Percentiles rank a stretch among this genome's conserved stretches.
Evolutionary conservation across 768 basidiomycete species (phyloP).

Genomic region (Serpula lacrymans): DNA sequence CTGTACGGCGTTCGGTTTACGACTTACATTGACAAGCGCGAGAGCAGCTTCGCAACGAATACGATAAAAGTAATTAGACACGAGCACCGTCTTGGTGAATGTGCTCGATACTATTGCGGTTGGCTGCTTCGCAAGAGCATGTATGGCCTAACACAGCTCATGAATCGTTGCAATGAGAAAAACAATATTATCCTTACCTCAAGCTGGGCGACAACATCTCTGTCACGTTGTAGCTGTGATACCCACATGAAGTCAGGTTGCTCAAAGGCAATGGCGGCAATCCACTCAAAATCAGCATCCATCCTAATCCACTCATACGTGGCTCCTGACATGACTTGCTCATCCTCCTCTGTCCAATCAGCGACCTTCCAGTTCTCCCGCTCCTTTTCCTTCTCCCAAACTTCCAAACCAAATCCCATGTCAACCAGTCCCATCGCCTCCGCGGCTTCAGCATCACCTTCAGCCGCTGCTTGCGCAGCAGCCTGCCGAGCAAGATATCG

Average conservation of each 20-base stretch:
- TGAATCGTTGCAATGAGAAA: constrained; percentile 3
- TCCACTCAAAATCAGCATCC: constrained; percentile 99
- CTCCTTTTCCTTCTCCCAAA: constrained; percentile 95
- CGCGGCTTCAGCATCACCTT: constrained; percentile 87
- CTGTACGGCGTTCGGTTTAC: constrained; percentile 5
- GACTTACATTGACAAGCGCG: constrained; percentile 74
- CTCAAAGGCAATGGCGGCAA: constrained; percentile 86
- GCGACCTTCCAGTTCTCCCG: constrained; percentile 94
- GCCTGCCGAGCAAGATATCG: constrained; percentile 93
- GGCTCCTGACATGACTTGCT: constrained; percentile 88
- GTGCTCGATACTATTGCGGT: constrained; percentile 87
- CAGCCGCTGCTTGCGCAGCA: constrained; percentile 88
- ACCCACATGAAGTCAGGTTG: constrained; percentile 99
- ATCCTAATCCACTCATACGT: constrained; percentile 99
- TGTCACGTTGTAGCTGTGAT: constrained; percentile 89
- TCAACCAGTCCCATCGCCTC: constrained; percentile 94
- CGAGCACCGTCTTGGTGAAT: constrained; percentile 89
- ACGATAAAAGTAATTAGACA: constrained; percentile 93
- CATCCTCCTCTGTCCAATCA: constrained; percentile 98
- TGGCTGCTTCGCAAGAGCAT: constrained; percentile 77
- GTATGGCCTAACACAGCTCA: constrained; percentile 69
- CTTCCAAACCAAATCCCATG: constrained; percentile 88
- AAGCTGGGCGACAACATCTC: constrained; percentile 95
- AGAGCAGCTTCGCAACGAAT: constrained; percentile 93
- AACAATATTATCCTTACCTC: constrained; percentile 56